Percentiles rank a stretch among this genome's conserved stretches.
phyloP scores from a whole-genome alignment of 495 filamentous ascomycete genomes.

The Talaromyces liani region DNA sequence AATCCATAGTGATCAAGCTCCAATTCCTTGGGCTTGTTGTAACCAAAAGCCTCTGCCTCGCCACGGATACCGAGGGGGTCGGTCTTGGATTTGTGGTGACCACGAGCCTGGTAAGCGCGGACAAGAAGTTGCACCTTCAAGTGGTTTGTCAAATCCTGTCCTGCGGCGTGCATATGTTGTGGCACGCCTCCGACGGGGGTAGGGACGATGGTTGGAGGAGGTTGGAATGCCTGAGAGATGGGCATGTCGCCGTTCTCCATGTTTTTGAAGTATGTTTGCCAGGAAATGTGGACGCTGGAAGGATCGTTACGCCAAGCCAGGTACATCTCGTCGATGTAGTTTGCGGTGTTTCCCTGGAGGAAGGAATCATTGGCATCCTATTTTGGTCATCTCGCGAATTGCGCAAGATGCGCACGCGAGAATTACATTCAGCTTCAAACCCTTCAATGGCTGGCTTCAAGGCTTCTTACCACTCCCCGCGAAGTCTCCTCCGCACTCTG shows the following conservation, averaged over 20 bases:
- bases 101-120: constrained; percentile 94
- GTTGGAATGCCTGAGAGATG: constrained; percentile 91
- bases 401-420: neutral
- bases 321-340: constrained; percentile 99
- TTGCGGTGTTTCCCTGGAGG: constrained; percentile 87
- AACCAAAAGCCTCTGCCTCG: constrained; percentile 77
- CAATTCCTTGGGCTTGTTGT: constrained; percentile 84
- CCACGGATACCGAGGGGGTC: constrained; percentile 92
- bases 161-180: constrained; percentile 63
- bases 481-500: constrained; percentile 46
- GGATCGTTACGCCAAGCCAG: constrained; percentile 93
- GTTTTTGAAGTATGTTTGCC: constrained; percentile 99
- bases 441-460: neutral
- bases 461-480: constrained; percentile 39
- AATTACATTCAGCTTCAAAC: constrained; percentile 19
- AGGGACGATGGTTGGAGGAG: constrained; percentile 85
- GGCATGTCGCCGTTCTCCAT: constrained; percentile 98
- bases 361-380: constrained; percentile 91
- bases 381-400: constrained; percentile 11
- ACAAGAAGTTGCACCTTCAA: constrained; percentile 96
- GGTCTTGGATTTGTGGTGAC: constrained; percentile 96
- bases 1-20: constrained; percentile 90
- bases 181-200: constrained; percentile 70
- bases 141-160: constrained; percentile 86
- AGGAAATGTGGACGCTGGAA: constrained; percentile 90